These are phyloP conservation scores for Arabidopsis lyrata DNA, from an alignment of 441 rosid genomes.

Conservation along the genomic window DNA sequence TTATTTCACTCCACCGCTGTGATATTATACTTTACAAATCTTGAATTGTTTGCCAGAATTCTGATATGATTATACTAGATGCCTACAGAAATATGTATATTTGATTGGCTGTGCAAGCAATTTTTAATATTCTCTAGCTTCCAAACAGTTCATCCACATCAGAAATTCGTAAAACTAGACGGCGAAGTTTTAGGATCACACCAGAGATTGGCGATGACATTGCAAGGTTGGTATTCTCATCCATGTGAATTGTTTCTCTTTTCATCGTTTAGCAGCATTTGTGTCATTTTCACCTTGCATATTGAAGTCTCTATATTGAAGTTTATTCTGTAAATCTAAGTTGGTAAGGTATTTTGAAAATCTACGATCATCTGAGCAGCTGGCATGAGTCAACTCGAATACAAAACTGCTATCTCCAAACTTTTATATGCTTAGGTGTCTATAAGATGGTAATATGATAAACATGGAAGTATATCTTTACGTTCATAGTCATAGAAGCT, in stretches of 20 bases:
- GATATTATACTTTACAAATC: not conserved
- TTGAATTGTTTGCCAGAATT: conserved; percentile 10
- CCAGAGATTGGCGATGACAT: conserved; percentile 99
- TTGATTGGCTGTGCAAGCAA: conserved; percentile 25
- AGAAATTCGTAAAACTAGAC: conserved; percentile 80
- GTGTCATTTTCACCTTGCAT: conserved; percentile 26
- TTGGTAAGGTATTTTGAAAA: conserved; percentile 11
- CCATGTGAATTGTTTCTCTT: conserved; percentile 26
- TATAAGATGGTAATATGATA: conserved; percentile 25
- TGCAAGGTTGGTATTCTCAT: conserved; percentile 72
- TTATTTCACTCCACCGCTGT: conserved; percentile 5
- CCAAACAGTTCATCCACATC: conserved; percentile 84
- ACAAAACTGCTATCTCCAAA: conserved; percentile 12
- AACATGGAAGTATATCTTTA: conserved; percentile 26
- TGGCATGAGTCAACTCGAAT: conserved; percentile 28
- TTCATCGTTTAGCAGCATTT: conserved; percentile 34
- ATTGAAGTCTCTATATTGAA: conserved; percentile 8
- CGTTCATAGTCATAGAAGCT: not conserved
- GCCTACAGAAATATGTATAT: conserved; percentile 6
- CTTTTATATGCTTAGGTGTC: conserved; percentile 24
- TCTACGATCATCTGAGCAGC: conserved; percentile 14
- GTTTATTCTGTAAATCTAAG: conserved; percentile 12
- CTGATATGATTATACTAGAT: conserved; percentile 13
- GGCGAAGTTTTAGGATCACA: conserved; percentile 97
- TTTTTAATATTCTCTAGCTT: conserved; percentile 47